A percentile compares a stretch with the other conserved stretches of the same genome.
phyloP scores from a whole-genome alignment of 495 filamentous ascomycete genomes.

The Letharia lupina region DNA sequence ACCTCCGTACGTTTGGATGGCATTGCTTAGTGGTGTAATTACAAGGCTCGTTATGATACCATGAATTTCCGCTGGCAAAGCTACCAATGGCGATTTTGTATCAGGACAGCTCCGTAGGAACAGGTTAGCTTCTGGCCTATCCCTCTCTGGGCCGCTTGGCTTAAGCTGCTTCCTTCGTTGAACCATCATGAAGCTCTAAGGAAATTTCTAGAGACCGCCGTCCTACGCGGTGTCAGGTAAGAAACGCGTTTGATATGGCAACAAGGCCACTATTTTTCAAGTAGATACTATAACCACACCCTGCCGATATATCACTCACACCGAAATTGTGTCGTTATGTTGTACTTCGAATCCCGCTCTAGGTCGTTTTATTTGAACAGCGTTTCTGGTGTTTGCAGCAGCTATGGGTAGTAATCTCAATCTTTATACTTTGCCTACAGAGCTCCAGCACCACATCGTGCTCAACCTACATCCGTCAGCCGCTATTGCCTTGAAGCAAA shows the following conservation, averaged over 20 bases:
- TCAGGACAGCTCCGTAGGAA: not conserved
- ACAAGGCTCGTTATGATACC: not conserved
- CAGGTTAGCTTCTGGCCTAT: not conserved
- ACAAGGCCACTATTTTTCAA: not conserved
- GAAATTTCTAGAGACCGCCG: not conserved
- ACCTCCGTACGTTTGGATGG: not conserved
- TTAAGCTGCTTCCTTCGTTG: not conserved
- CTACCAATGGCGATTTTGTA: not conserved
- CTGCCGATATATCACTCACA: too few species aligned
- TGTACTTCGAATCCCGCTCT: not conserved
- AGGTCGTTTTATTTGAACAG: not conserved
- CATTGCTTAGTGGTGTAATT: not conserved
- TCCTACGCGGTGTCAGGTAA: not conserved
- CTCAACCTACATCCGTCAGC: not conserved
- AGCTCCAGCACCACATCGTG: not conserved
- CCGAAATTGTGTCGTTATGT: not conserved
- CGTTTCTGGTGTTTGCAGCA: not conserved
- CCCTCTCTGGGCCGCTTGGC: not conserved
- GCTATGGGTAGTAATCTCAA: not conserved
- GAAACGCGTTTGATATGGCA: not conserved
- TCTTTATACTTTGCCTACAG: not conserved
- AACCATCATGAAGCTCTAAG: not conserved
- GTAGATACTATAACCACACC: too few species aligned
- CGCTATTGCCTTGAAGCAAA: slow-evolving; percentile 5
- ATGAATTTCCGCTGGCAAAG: not conserved